Base-by-base conservation (phyloP, 306 rosid species). In the Cucurbita argyrosperma region DNA sequence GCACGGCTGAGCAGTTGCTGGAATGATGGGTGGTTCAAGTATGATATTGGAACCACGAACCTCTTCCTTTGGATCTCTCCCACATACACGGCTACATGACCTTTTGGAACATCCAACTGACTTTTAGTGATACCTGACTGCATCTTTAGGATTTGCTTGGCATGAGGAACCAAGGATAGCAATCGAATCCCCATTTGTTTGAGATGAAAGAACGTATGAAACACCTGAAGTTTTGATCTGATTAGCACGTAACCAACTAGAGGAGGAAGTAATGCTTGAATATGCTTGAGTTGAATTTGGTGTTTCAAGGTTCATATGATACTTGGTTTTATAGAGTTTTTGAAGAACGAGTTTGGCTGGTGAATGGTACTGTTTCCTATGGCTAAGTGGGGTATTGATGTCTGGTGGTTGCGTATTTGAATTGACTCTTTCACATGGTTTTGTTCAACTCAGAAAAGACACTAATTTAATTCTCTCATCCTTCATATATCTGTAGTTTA, bases 1-100 rank as follows among this genome's bases (percentile, higher is more conserved):
- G 83, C 78, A 37, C 59, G 69, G 18, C 10, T 50, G 23, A 70
- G 74, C 1, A 70, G 46, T 79, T 83, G 56, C 58, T 81, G 74
- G 59, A 70, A 70, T 4, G 60, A 70, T 4, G 74, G 74, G 16
- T 70, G 74, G 46, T 70, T 50, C 70, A 85, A 60, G 62, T 76
- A 59, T 52, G 86, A 83, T 7, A 83, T 70, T 5, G 60, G 60
- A 70, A 70, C 74, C 46, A 70, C 47, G 6, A 70, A 70, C 9
- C 60, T 18, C 19, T 66, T 70, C 59, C 74, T 30, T 50, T 70
- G 74, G 30, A 51, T 70, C 74, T 70, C 74, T 70, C 60, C 60
- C 14, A 70, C 74, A 30, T 70, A 70, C 6, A 70, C 59, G 1
- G 60, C 74, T 1, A 70, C 26, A 14, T 70, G 74, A 8, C 74